Percentiles rank a stretch among this genome's conserved stretches.
Conservation (phyloP, 345 rosid species). For the Trapa bicornis region DNA sequence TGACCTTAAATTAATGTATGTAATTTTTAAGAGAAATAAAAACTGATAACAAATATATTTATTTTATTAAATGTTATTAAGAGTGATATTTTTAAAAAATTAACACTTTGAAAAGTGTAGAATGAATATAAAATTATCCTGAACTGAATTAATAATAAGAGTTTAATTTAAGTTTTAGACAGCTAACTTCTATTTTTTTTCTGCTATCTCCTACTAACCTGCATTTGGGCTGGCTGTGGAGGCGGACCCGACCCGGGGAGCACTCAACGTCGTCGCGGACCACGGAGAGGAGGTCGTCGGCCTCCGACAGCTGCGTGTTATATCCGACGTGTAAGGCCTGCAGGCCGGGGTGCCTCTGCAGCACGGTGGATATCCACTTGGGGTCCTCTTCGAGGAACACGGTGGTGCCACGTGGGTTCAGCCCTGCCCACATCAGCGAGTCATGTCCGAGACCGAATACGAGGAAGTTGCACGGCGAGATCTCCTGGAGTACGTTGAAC, state of each 20-base stretch:
- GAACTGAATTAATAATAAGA: too few species aligned
- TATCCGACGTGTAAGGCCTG: slow-evolving; percentile 27
- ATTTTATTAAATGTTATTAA: too few species aligned
- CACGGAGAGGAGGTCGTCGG: slow-evolving; percentile 23
- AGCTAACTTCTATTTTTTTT: too few species aligned
- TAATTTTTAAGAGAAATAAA: too few species aligned
- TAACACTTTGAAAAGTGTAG: too few species aligned
- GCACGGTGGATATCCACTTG: slow-evolving; percentile 22
- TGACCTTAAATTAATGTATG: too few species aligned
- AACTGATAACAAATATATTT: too few species aligned
- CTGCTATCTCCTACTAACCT: background rate
- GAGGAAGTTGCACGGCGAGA: slow-evolving; percentile 43
- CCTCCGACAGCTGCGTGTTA: slow-evolving; percentile 35
- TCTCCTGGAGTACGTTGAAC: slow-evolving; percentile 27
- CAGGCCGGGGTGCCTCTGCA: slow-evolving; percentile 17
- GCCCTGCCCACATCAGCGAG: slow-evolving; percentile 47
- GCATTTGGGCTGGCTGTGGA: slow-evolving; percentile 25
- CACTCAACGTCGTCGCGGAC: slow-evolving; percentile 25
- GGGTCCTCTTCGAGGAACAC: slow-evolving; percentile 50
- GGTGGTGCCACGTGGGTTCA: slow-evolving; percentile 41
- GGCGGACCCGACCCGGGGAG: slow-evolving; percentile 15
- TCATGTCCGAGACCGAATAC: slow-evolving; percentile 54
- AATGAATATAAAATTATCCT: too few species aligned
- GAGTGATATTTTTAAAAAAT: too few species aligned
- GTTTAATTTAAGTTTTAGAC: too few species aligned